These are phyloP conservation scores for Tuber aestivum DNA, from an alignment of 495 filamentous ascomycete species.

Conservation along the genomic window DNA sequence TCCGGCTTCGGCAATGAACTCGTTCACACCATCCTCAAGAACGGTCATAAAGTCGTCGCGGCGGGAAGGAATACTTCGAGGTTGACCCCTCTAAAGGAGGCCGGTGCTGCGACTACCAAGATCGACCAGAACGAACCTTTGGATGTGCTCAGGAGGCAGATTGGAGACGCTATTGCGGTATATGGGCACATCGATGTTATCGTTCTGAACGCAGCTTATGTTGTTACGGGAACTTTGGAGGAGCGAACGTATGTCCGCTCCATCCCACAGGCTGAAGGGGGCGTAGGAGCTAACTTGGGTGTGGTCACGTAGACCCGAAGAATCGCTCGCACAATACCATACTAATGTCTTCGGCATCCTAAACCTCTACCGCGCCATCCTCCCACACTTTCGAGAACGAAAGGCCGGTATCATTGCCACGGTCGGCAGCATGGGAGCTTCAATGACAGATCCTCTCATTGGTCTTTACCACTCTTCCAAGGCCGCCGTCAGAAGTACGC, in stretches of 20 bases:
- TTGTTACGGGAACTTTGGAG: slow-evolving; percentile 45
- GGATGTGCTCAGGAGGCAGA: slow-evolving; percentile 40
- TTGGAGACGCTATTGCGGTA: slow-evolving; percentile 46
- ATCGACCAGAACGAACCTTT: slow-evolving; percentile 49
- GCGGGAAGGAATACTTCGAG: slow-evolving; percentile 49
- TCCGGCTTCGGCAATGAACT: slow-evolving; percentile 50
- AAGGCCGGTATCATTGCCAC: slow-evolving; percentile 48
- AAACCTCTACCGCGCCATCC: slow-evolving; percentile 47
- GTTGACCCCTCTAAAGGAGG: slow-evolving; percentile 46
- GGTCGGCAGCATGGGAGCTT: slow-evolving; percentile 48
- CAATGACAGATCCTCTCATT: slow-evolving; percentile 45
- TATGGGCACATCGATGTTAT: slow-evolving; percentile 51
- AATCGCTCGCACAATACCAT: slow-evolving; percentile 45
- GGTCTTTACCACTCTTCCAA: slow-evolving; percentile 53
- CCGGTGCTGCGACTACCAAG: slow-evolving; percentile 46
- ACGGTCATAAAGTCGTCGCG: slow-evolving; percentile 55
- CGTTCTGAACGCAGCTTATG: slow-evolving; percentile 53
- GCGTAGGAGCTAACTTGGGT: not conserved
- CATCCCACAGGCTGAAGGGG: not conserved
- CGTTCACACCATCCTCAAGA: slow-evolving; percentile 46
- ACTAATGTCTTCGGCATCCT: slow-evolving; percentile 52
- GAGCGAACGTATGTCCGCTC: slow-evolving; percentile 45
- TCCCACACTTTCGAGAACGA: slow-evolving; percentile 49
- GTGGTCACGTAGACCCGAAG: slow-evolving; percentile 35
- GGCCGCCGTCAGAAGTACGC: slow-evolving; percentile 50